phyloP scores from a whole-genome alignment of 192 early-diverging fungal genomes.

The Polychytrium aggregatum region DNA sequence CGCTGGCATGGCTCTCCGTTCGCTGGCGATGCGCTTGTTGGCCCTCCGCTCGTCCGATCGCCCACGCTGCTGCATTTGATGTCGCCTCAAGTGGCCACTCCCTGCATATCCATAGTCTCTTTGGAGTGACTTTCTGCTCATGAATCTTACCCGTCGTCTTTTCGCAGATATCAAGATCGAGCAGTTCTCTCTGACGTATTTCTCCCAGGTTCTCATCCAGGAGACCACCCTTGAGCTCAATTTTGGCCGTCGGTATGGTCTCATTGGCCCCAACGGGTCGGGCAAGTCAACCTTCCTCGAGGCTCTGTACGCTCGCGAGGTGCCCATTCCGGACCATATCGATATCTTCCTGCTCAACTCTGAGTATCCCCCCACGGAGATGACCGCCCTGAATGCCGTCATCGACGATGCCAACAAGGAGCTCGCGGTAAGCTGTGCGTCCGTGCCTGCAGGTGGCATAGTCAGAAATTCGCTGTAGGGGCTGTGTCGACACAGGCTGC shows the following conservation, averaged over 20 bases:
- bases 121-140: no score
- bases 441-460: background rate
- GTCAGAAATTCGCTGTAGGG: background rate
- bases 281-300: slow-evolving; percentile 95
- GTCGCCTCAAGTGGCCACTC: no score
- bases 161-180: slow-evolving; percentile 47
- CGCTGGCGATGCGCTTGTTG: no score
- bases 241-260: slow-evolving; percentile 94
- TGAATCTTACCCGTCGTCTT: no score
- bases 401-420: slow-evolving; percentile 81
- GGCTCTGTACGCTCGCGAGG: slow-evolving; percentile 85
- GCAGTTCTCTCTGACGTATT: slow-evolving; percentile 84
- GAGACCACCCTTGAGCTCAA: slow-evolving; percentile 95
- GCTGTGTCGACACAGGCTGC: no score
- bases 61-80: no score
- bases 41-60: no score
- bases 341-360: slow-evolving; percentile 94
- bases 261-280: slow-evolving; percentile 90
- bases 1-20: no score
- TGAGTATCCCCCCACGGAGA: slow-evolving; percentile 89
- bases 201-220: slow-evolving; percentile 86
- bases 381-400: slow-evolving; percentile 85
- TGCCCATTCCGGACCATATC: slow-evolving; percentile 91
- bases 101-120: no score
- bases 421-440: slow-evolving; percentile 39